A percentile compares a stretch with the other conserved stretches of the same genome.
These are phyloP conservation scores for Hemerocallis citrina DNA, from an alignment of 106 monocot genomes.

Conservation along the genomic window DNA sequence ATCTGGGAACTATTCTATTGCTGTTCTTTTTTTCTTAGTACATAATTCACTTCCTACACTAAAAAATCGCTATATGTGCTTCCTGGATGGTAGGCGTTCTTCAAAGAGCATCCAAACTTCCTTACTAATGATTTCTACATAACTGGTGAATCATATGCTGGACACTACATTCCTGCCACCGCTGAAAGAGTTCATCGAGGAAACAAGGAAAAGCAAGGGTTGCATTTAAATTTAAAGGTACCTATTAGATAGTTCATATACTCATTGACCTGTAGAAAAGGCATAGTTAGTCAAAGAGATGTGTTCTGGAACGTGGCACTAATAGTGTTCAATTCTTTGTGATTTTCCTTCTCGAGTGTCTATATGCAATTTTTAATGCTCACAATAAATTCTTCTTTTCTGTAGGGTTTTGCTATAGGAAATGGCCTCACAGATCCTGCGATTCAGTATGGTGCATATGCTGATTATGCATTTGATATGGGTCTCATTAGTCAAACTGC, in stretches of 20 bases:
- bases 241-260: not conserved
- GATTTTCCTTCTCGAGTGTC: not conserved
- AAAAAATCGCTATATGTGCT: not conserved
- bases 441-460: slow-evolving; percentile 46
- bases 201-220: slow-evolving; percentile 38
- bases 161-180: slow-evolving; percentile 45
- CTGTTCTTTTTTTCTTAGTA: no score
- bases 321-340: not conserved
- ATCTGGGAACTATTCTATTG: not conserved
- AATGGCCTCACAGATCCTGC: slow-evolving; percentile 46
- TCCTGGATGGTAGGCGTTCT: slow-evolving; percentile 27
- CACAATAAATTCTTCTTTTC: not conserved
- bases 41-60: not conserved
- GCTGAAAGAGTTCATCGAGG: slow-evolving; percentile 42
- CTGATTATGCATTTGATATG: slow-evolving; percentile 46
- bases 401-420: slow-evolving; percentile 50
- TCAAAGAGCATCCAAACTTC: slow-evolving; percentile 37
- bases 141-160: slow-evolving; percentile 46
- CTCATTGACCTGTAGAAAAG: not conserved
- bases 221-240: slow-evolving; percentile 47
- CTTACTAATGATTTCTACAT: slow-evolving; percentile 33
- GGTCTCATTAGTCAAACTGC: slow-evolving; percentile 29
- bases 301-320: not conserved
- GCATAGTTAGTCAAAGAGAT: not conserved
- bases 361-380: not conserved